Base-by-base conservation (phyloP, 441 rosid genomes). In the Codiaeum variegatum region DNA sequence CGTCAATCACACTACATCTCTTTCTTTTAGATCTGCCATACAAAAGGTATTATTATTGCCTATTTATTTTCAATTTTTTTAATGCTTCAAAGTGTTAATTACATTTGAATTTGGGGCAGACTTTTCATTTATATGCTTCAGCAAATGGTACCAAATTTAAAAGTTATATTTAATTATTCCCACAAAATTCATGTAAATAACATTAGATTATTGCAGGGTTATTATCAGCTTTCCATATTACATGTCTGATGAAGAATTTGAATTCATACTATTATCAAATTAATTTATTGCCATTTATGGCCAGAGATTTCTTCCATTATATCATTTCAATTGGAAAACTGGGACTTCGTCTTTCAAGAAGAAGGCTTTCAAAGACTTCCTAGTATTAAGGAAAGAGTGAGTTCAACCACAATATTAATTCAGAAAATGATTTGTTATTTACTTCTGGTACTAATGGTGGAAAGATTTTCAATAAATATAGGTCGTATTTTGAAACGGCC, bases 141-240 rank as follows among this genome's bases (percentile, higher is more conserved):
- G n/a, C n/a, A n/a, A n/a, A n/a, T n/a, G n/a, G n/a, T n/a, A n/a
- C n/a, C n/a, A n/a, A n/a, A n/a, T n/a, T n/a, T n/a, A n/a, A n/a
- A n/a, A n/a, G n/a, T n/a, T 18, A 26, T 32, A 32, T 3, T 19
- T 19, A 18, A 4, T 38, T 40, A 5, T 38, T 1, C 49, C 49
- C 8, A 46, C 15, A 46, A 51, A 51, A 51, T 51, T 16, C 19
- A 49, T 51, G 7, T 6, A 69, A n/a, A n/a, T n/a, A n/a, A n/a
- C n/a, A n/a, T 38, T 38, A 9, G 42, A n/a, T 61, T 11, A 40
- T 19, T 65, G 51, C 85, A 86, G 90, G 91, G 90, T 5, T 81
- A 75, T 46, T 3, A 58, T 89, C 19, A 86, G 90, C 85, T 88
- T 89, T 69, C 88, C 94, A 6, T 89, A 85, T 86, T 86, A 89